Percentiles rank a stretch among this genome's conserved stretches.
Evolutionary conservation across 306 rosid genomes (phyloP).

Genomic region (Vigna mungo): DNA sequence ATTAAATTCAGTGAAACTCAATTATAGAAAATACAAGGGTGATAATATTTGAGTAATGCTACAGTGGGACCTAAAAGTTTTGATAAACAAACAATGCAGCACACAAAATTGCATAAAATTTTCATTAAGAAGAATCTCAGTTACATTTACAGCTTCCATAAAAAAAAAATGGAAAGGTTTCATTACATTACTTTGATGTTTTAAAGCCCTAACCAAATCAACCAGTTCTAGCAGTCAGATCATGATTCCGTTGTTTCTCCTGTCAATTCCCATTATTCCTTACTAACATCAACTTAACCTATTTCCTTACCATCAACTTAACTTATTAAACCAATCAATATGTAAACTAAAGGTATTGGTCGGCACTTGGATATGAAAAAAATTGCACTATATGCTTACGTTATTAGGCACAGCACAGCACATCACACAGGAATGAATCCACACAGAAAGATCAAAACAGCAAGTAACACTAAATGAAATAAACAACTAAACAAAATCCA

Average conservation of each 20-base stretch:
- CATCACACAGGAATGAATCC: not conserved
- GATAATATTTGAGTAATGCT: constrained; percentile 5
- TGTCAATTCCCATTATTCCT: not conserved
- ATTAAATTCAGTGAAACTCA: constrained; percentile 30
- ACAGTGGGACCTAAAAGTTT: not conserved
- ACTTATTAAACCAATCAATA: not conserved
- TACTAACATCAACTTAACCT: constrained; percentile 11
- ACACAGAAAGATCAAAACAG: not conserved
- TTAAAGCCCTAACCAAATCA: constrained; percentile 28
- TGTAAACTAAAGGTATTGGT: not conserved
- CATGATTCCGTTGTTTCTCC: not conserved
- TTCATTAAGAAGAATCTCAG: not conserved
- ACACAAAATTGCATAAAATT: not conserved
- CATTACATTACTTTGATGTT: not conserved
- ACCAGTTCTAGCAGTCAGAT: not conserved
- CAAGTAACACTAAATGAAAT: not conserved
- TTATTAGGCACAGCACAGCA: not conserved
- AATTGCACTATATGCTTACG: not conserved
- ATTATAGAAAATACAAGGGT: constrained; percentile 19
- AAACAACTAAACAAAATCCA: not conserved
- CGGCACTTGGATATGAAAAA: not conserved
- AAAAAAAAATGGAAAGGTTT: not conserved
- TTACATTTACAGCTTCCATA: not conserved
- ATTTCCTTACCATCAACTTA: constrained; percentile 12
- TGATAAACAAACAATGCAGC: constrained; percentile 8